Evolutionary conservation across 345 rosid species (phyloP).

Genomic region (Diplotaxis tenuifolia): DNA sequence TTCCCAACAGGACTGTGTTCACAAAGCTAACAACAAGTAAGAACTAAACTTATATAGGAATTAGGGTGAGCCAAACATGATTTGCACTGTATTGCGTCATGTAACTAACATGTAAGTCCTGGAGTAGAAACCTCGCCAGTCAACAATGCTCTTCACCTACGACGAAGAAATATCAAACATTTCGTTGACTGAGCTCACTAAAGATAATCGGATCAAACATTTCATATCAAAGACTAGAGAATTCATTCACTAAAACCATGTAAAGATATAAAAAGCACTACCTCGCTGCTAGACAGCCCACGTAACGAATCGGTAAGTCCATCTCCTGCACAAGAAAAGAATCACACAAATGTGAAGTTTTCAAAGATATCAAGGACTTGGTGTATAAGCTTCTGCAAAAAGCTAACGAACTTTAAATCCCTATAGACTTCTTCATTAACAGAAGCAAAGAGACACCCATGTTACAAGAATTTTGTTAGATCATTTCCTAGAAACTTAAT

Average conservation of each 20-base stretch:
- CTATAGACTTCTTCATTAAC: neutral
- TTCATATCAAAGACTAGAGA: neutral
- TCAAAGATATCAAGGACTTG: constrained; percentile 4
- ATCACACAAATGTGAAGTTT: constrained; percentile 1
- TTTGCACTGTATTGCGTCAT: neutral
- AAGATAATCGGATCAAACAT: neutral
- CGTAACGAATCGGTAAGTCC: constrained; percentile 83
- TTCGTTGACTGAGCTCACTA: constrained; percentile 6
- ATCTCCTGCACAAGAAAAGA: constrained; percentile 59
- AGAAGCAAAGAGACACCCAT: constrained; percentile 1
- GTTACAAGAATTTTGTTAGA: neutral
- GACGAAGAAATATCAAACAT: neutral
- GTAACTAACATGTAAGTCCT: constrained; percentile 74
- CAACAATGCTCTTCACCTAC: constrained; percentile 88
- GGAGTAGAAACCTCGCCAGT: constrained; percentile 87
- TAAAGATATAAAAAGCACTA: constrained; percentile 29
- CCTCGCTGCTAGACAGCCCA: constrained; percentile 81
- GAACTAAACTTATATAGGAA: neutral
- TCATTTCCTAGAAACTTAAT: neutral
- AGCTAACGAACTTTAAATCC: neutral
- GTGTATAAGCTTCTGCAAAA: neutral
- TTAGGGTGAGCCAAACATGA: neutral
- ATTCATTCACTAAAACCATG: neutral
- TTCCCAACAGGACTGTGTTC: constrained; percentile 71
- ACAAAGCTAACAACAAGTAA: neutral